Evolutionary conservation across 2,329 filamentous ascomycete genomes (phyloP).

Genomic region (Amylocarpus encephaloides): DNA sequence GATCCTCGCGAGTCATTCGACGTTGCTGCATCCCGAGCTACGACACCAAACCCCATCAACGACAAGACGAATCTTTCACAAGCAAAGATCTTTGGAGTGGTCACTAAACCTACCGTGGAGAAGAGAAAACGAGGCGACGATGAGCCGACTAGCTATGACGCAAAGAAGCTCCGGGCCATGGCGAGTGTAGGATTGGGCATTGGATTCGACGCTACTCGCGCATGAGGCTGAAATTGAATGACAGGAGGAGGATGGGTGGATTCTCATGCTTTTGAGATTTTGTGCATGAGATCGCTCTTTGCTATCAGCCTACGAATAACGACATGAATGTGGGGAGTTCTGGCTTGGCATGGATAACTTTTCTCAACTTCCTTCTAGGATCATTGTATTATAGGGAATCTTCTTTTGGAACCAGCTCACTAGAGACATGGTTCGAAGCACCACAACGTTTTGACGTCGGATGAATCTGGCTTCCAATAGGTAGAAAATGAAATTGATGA

Average conservation of each 20-base stretch:
- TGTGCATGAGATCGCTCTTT: background rate
- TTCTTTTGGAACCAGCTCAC: too few species aligned
- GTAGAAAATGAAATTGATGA: too few species aligned
- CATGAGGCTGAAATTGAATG: background rate
- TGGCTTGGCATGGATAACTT: too few species aligned
- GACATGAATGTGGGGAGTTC: too few species aligned
- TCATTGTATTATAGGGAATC: too few species aligned
- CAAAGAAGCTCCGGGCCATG: conserved; percentile 44
- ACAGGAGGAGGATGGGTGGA: background rate
- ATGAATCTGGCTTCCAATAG: too few species aligned
- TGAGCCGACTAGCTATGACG: conserved; percentile 10
- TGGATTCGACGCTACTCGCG: conserved; percentile 28
- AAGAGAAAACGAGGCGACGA: conserved; percentile 28
- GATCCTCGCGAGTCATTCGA: conserved; percentile 38
- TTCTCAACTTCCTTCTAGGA: too few species aligned
- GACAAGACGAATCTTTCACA: conserved; percentile 43
- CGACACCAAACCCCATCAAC: conserved; percentile 36
- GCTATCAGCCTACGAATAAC: too few species aligned
- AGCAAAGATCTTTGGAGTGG: conserved; percentile 55
- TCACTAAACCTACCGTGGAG: conserved; percentile 48
- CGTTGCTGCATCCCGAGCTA: conserved; percentile 25
- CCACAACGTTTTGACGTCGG: too few species aligned
- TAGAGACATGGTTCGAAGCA: too few species aligned
- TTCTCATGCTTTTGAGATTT: background rate
- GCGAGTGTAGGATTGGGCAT: conserved; percentile 51